These are phyloP conservation scores for Zizania palustris DNA, from an alignment of 202 grass and related monocot species.

Conservation along the genomic window DNA sequence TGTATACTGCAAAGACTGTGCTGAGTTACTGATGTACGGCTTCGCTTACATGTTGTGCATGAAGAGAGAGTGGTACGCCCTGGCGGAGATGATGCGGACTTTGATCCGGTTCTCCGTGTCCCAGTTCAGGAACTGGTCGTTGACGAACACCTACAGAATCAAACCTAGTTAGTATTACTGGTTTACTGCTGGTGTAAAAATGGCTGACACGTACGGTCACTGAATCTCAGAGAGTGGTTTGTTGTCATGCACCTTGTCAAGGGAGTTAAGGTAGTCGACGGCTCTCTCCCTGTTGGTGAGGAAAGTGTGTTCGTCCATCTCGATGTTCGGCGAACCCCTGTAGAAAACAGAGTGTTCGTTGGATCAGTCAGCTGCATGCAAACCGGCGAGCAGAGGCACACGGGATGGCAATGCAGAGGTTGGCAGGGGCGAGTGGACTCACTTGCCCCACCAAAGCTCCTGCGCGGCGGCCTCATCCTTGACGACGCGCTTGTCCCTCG, in stretches of 20 bases:
- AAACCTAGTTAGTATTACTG: not conserved
- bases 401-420: not conserved
- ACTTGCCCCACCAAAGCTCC: conserved; percentile 99
- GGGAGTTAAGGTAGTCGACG: conserved; percentile 96
- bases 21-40: not conserved
- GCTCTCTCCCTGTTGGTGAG: conserved; percentile 94
- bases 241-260: conserved; percentile 71
- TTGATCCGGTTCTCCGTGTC: conserved; percentile 94
- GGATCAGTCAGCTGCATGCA: not conserved
- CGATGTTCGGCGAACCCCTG: conserved; percentile 98
- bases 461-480: conserved; percentile 73
- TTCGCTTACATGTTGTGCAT: conserved; percentile 99
- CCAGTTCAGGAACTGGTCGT: conserved; percentile 99
- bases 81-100: conserved; percentile 96
- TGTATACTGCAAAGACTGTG: conserved; percentile 31
- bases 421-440: conserved; percentile 37
- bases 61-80: conserved; percentile 99
- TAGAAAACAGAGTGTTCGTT: not conserved
- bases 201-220: not conserved
- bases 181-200: not conserved
- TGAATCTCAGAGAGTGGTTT: not conserved
- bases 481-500: conserved; percentile 91
- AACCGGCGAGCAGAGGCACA: not conserved
- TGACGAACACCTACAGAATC: conserved; percentile 78
- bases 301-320: conserved; percentile 99